Base-by-base conservation (phyloP, 768 basidiomycete genomes). In the Leccinum broughii region DNA sequence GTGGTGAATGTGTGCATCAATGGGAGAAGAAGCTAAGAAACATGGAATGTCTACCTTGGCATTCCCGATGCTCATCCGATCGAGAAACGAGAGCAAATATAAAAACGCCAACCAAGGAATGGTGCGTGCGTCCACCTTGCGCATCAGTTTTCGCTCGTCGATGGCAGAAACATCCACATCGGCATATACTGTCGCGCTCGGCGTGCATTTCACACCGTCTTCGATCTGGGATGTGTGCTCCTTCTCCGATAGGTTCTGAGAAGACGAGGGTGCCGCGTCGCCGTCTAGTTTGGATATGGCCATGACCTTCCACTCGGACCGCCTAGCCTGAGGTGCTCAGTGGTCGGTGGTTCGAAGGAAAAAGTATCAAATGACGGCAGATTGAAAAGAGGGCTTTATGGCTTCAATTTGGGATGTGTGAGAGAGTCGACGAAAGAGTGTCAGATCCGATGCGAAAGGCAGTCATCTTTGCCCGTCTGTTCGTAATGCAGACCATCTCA, bases 21-120 rank as follows among this genome's bases (percentile, higher is more conserved):
- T n/a, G n/a, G n/a, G n/a, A n/a, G n/a, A n/a, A n/a, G n/a, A n/a
- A n/a, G n/a, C n/a, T n/a, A n/a, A n/a, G n/a, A n/a, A n/a, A n/a
- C n/a, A n/a, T n/a, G n/a, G n/a, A n/a, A n/a, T n/a, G n/a, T n/a
- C n/a, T n/a, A n/a, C n/a, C n/a, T 98, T 68, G 53, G 70, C 65
- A 56, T 84, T 83, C 35, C 82, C 83, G 57, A 83, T 80, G 57
- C 81, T 83, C 62, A 82, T 82, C 30, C 85, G 77, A 62, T 85
- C 83, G 56, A 86, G 72, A 78, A 91, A 92, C 64, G 86, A 86
- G 41, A 93, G 77, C 39, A 92, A 77, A 73, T 92, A 92, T 65
- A 93, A 73, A 56, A 94, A 80, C 5, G 89, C 85, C 41, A 89
- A 68, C 89, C 88, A 90, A 10, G 87, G 85, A 37, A 88, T 79